These are phyloP conservation scores for Actinomortierella wolfii DNA, from an alignment of 371 early-diverging fungal genomes.

Conservation along the genomic window DNA sequence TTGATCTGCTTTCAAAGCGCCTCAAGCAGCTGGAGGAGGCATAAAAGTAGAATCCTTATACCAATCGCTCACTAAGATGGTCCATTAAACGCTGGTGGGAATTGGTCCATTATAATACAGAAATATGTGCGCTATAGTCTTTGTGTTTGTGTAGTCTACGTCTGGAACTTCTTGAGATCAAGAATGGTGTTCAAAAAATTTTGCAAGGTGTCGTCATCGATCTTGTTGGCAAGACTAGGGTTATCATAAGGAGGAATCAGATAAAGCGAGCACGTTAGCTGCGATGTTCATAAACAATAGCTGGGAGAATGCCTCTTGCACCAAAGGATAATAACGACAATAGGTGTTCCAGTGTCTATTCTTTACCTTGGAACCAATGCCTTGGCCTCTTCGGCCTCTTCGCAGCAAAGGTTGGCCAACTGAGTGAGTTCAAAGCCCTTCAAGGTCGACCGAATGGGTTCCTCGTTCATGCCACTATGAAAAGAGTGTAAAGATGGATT, in stretches of 20 bases:
- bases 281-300: not conserved
- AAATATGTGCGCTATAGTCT: too few relatives aligned
- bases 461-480: constrained; percentile 36
- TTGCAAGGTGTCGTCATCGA: constrained; percentile 72
- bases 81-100: too few relatives aligned
- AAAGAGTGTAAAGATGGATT: not conserved
- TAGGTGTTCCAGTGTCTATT: too few relatives aligned
- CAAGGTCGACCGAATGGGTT: constrained; percentile 50
- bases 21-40: not conserved
- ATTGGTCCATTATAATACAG: too few relatives aligned
- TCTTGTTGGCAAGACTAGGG: constrained; percentile 51
- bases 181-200: constrained; percentile 75
- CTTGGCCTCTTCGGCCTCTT: constrained; percentile 87
- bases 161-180: constrained; percentile 77
- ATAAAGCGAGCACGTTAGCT: not conserved
- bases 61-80: too few relatives aligned
- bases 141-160: constrained; percentile 1
- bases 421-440: constrained; percentile 88
- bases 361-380: constrained; percentile 85
- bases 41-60: too few relatives aligned
- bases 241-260: not conserved
- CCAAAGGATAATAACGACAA: too few relatives aligned
- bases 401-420: constrained; percentile 87
- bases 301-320: too few relatives aligned
- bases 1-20: constrained; percentile 14